Evolutionary conservation across 2,329 filamentous ascomycete species (phyloP).

Genomic region (Calonectria crousiana): DNA sequence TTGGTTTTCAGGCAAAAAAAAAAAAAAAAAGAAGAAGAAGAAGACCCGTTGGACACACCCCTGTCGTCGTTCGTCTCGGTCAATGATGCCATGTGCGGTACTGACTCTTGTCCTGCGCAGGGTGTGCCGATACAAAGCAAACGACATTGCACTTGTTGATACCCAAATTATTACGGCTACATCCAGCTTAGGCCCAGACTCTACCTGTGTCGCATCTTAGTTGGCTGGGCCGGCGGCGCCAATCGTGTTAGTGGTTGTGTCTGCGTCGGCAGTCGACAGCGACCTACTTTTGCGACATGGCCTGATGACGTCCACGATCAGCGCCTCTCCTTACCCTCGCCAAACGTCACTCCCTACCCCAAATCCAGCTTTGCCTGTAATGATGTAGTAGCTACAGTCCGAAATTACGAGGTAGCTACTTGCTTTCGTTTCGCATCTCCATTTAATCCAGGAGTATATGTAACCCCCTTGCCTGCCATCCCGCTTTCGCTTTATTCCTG

Average conservation of each 20-base stretch:
- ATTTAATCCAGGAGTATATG: slow-evolving; percentile 34
- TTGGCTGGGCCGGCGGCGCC: neutral
- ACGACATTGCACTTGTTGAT: neutral
- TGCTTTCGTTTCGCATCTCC: neutral
- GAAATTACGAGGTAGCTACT: neutral
- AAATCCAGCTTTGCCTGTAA: slow-evolving; percentile 21
- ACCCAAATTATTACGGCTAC: neutral
- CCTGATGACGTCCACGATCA: slow-evolving; percentile 51
- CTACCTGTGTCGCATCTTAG: slow-evolving; percentile 1
- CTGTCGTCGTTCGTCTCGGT: neutral
- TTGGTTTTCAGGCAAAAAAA: neutral
- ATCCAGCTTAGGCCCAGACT: neutral
- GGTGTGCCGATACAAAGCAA: neutral
- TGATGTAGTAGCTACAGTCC: neutral
- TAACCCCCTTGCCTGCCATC: slow-evolving; percentile 34
- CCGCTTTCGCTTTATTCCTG: neutral
- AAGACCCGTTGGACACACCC: neutral
- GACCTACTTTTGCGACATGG: slow-evolving; percentile 27
- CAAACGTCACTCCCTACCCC: slow-evolving; percentile 49
- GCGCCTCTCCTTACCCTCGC: slow-evolving; percentile 38
- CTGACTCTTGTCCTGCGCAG: neutral
- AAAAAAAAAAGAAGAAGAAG: neutral
- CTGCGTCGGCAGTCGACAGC: neutral
- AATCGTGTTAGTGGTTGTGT: neutral
- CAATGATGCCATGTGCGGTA: slow-evolving; percentile 4